Conservation (phyloP, 75 land plant species). For the Selaginella moellendorffii region DNA sequence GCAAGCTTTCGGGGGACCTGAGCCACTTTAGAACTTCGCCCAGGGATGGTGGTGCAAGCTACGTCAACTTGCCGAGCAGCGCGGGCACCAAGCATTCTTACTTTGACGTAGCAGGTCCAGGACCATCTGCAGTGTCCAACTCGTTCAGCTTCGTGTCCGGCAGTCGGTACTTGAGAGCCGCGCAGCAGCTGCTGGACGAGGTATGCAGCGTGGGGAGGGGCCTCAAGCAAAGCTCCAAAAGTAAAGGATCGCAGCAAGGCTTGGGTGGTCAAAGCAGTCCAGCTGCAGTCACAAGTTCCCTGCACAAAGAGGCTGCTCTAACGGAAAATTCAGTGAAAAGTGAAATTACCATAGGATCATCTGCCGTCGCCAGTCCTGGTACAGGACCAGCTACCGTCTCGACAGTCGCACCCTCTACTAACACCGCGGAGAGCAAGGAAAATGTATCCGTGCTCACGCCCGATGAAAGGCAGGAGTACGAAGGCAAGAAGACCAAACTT, state of each 20-base stretch:
- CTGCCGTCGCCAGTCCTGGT: neutral
- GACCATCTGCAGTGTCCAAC: neutral
- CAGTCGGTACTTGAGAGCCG: constrained; percentile 32
- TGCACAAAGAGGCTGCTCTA: constrained; percentile 1
- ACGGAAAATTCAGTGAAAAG: constrained; percentile 8
- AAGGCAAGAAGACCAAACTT: constrained; percentile 61
- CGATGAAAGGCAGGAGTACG: constrained; percentile 51
- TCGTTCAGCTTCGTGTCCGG: constrained; percentile 6
- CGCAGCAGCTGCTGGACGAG: constrained; percentile 51
- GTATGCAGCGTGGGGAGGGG: constrained; percentile 52
- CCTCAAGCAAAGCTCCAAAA: constrained; percentile 6
- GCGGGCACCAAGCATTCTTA: neutral
- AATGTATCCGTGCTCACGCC: constrained; percentile 4
- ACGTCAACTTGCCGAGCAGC: neutral
- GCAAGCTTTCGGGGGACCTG: neutral
- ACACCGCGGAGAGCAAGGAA: neutral
- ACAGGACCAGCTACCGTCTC: neutral
- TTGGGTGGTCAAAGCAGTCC: neutral
- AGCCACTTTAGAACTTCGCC: constrained; percentile 6
- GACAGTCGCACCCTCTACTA: constrained; percentile 8
- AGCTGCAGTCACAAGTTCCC: neutral
- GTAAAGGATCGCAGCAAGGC: constrained; percentile 1
- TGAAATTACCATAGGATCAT: constrained; percentile 9
- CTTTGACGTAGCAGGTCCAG: neutral
- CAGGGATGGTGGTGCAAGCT: neutral